Base-by-base conservation (phyloP, 495 filamentous ascomycete genomes). In the Parathielavia hyrcaniae region DNA sequence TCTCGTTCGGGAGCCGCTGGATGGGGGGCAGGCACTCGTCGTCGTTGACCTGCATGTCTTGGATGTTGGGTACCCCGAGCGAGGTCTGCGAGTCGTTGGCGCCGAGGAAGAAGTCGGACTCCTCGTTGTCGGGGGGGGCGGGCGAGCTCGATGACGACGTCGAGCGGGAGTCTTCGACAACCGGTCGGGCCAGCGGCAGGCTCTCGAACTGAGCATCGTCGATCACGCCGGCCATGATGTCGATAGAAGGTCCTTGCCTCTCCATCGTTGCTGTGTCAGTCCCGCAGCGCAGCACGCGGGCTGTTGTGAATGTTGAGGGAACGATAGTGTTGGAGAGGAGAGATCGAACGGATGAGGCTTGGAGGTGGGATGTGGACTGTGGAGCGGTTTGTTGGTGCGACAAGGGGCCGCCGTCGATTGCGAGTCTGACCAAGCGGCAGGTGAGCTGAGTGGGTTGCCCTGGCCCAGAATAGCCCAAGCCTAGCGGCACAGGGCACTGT, bases 71-170 rank as follows among this genome's bases (percentile, higher is more conserved):
- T 11, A 90, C 83, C 35, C 88, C 90, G 40, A 96, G 80, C 4
- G 91, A 97, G 7, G 91, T 96, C 64, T 90, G 82, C 5, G 90
- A 95, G 69, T 97, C 91, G 72, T 96, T 95, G 58, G 82, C 79
- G 58, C 85, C 87, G 45, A 83, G 81, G 72, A 93, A 92, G 76
- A 92, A 95, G 70, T 97, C 91, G 61, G 88, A 93, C 72, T 96
- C 91, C 71, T 95, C 90, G 58, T 83, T 80, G 58, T 82, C 84
- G 63, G 83, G 80, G 32, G 88, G 85, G 67, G 87, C 87, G 22
- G 91, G 91, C 1, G 91, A 95, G 68, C 87, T 91, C 49, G 87
- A 89, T 4, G 87, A 86, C 16, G 88, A 93, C 14, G 88, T 88
- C 26, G 77, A 78, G 47, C 69, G 67, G 11, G 69, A 71, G 57